phyloP scores from a whole-genome alignment of 768 basidiomycete genomes.

The Collybia sordida region DNA sequence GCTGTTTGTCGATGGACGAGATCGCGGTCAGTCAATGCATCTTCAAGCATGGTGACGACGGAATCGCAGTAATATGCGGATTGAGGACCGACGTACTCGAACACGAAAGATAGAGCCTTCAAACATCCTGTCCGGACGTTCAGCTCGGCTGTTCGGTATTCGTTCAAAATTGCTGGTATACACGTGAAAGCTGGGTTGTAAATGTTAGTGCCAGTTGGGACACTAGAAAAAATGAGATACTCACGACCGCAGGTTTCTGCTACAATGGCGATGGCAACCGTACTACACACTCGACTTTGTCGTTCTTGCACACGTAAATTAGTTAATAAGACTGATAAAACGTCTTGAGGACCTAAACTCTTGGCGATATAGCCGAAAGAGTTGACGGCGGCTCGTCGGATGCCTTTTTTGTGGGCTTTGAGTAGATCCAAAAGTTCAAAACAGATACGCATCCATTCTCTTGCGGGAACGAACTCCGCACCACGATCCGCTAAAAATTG shows the following conservation, averaged over 20 bases:
- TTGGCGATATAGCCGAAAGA: slow-evolving; percentile 99
- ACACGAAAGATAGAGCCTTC: slow-evolving; percentile 97
- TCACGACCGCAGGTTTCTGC: slow-evolving; percentile 88
- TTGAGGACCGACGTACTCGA: slow-evolving; percentile 97
- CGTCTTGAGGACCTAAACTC: slow-evolving; percentile 98
- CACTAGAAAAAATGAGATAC: slow-evolving; percentile 19
- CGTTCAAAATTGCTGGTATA: slow-evolving; percentile 97
- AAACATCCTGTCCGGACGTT: slow-evolving; percentile 99
- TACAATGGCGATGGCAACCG: slow-evolving; percentile 95
- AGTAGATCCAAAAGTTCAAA: slow-evolving; percentile 96
- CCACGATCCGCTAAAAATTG: slow-evolving; percentile 81
- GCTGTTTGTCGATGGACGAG: slow-evolving; percentile 98
- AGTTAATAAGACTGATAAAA: slow-evolving; percentile 91
- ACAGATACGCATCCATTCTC: slow-evolving; percentile 99
- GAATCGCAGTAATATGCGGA: slow-evolving; percentile 97
- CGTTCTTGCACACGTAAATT: slow-evolving; percentile 98
- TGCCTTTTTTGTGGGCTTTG: slow-evolving; percentile 99
- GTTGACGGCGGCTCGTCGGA: slow-evolving; percentile 97
- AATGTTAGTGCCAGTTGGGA: slow-evolving; percentile 10
- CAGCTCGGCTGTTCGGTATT: slow-evolving; percentile 96
- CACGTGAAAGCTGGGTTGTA: slow-evolving; percentile 81
- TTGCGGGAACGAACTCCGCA: slow-evolving; percentile 96
- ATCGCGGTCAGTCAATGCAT: slow-evolving; percentile 96
- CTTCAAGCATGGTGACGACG: slow-evolving; percentile 97
- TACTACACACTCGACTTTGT: slow-evolving; percentile 97